Percentiles rank a stretch among this genome's conserved stretches.
phyloP scores from a whole-genome alignment of 1,284 basidiomycete genomes.

The Athelia psychrophila region DNA sequence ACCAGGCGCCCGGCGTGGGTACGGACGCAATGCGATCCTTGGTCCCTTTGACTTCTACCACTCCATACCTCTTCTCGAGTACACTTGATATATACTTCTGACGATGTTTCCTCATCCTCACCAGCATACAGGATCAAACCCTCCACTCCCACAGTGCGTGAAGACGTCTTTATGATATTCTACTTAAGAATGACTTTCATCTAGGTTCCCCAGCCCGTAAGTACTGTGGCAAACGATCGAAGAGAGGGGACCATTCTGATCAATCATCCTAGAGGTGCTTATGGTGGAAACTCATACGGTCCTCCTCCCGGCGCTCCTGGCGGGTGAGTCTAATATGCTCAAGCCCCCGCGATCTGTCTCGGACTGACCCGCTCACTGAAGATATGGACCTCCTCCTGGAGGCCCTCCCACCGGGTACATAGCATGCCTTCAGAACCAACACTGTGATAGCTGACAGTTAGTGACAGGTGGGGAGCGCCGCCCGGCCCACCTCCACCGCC shows the following conservation, averaged over 20 bases:
- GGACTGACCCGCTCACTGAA: neutral
- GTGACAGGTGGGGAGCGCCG: slow-evolving; percentile 21
- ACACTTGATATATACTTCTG: no score
- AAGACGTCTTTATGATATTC: neutral
- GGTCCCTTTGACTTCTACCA: no score
- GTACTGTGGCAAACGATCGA: neutral
- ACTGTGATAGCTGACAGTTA: neutral
- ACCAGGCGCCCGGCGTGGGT: no score
- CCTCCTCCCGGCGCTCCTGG: neutral
- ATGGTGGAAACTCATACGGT: neutral
- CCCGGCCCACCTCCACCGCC: slow-evolving; percentile 22
- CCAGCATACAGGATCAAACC: neutral
- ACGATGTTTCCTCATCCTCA: neutral
- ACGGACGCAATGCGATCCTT: no score
- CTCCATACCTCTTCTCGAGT: no score
- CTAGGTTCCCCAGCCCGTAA: neutral
- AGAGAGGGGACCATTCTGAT: neutral
- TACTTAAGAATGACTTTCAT: neutral
- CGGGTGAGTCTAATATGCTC: neutral
- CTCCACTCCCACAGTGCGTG: neutral
- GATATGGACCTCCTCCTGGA: slow-evolving; percentile 1
- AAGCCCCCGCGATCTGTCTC: neutral
- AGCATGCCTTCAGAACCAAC: neutral
- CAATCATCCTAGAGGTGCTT: neutral
- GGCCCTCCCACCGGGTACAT: neutral